Base-by-base conservation (phyloP, 768 basidiomycete species). In the Leccinum boreale region DNA sequence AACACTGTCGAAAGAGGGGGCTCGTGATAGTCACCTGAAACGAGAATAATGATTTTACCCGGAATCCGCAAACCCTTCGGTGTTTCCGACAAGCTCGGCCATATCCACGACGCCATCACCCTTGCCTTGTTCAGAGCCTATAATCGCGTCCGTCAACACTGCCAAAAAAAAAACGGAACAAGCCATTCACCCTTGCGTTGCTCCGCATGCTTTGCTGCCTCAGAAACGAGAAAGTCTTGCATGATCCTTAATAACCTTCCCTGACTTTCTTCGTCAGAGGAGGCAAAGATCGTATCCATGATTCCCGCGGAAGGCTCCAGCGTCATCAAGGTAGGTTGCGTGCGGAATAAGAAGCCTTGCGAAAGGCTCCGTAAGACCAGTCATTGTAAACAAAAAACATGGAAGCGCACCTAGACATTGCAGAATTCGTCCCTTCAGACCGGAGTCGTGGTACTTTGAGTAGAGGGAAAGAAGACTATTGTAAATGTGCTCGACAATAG, bases 1-100 rank as follows among this genome's bases (percentile, higher is more conserved):
- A 19, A 44, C 42, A 44, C 42, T 44, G 42, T 11, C 10, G 5
- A 44, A 19, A 9, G 19, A 44, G 7, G n/a, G 7, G 5, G 59
- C 1, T 65, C 29, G 33, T 51, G 26, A 36, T 26, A 15, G 29
- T 49, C 26, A 19, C 9, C 29, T 5, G 31, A 8, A 50, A 24
- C 1, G 3, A n/a, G 45, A 55, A 36, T 29, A 46, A n/a, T 17
- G 11, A 19, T 29, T 60, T 65, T 73, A 98, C 97, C 95, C 95
- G 6, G 96, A 98, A 65, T 98, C 97, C 0, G 96, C 94, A 70
- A 98, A 96, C 1, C 89, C 93, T 65, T 94, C 90, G 0, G 94
- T 94, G 65, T 96, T 95, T 1, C 97, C 97, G 4, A 98, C 90
- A 9, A 99, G 78, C 65, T 97, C 93, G 0, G 89, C 89, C 87